Percentiles rank a stretch among this genome's conserved stretches.
phyloP scores from a whole-genome alignment of 305 asterid genomes.

The Coffea humblotiana region DNA sequence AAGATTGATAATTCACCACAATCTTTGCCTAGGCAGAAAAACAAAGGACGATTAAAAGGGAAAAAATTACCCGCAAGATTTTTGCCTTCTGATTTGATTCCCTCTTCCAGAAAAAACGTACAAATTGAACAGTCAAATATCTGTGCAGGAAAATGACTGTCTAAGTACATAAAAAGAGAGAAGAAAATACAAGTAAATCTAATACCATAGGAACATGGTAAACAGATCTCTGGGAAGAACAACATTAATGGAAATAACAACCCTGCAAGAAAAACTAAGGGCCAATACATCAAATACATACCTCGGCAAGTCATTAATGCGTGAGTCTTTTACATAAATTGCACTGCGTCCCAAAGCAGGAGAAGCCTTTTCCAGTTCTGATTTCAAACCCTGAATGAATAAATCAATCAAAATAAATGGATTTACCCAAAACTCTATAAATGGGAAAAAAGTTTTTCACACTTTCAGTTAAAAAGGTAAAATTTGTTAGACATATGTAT shows the following conservation, averaged over 20 bases:
- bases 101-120: constrained; percentile 98
- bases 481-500: neutral
- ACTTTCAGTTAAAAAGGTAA: neutral
- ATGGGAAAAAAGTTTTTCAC: neutral
- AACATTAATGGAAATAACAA: neutral
- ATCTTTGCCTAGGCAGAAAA: neutral
- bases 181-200: constrained; percentile 10
- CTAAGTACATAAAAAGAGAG: constrained; percentile 8
- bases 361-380: constrained; percentile 94
- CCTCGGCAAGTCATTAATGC: constrained; percentile 94
- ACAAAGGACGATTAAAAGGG: constrained; percentile 14
- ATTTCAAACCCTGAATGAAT: constrained; percentile 75
- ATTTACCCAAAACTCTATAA: constrained; percentile 5
- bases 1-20: neutral
- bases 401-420: constrained; percentile 20
- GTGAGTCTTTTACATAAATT: constrained; percentile 76
- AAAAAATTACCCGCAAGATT: constrained; percentile 77
- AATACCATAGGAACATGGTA: neutral
- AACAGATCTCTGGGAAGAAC: neutral
- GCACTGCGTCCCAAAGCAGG: constrained; percentile 97
- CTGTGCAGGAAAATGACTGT: constrained; percentile 37
- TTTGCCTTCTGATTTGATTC: constrained; percentile 99
- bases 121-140: constrained; percentile 90
- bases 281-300: constrained; percentile 23
- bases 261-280: no score